A percentile compares a stretch with the other conserved stretches of the same genome.
phyloP scores from a whole-genome alignment of 2,329 filamentous ascomycete species.

The Paecilomyces sp. region DNA sequence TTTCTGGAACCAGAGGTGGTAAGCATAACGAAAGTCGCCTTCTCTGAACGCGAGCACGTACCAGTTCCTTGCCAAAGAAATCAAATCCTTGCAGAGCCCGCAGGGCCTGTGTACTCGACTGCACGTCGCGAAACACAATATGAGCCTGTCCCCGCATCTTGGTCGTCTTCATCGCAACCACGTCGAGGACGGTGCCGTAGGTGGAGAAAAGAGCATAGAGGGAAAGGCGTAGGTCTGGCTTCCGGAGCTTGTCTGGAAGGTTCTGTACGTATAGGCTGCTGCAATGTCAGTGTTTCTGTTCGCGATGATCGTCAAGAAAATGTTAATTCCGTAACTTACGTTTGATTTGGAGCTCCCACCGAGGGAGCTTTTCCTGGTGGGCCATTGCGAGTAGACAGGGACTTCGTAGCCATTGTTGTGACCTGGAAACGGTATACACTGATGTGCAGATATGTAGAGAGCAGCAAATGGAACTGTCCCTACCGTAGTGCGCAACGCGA shows the following conservation, averaged over 20 bases:
- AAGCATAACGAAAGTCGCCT: slow-evolving; percentile 3
- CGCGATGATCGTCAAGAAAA: slow-evolving; percentile 3
- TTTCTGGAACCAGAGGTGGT: slow-evolving; percentile 49
- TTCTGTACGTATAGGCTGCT: slow-evolving; percentile 80
- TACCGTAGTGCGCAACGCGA: neutral
- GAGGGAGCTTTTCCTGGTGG: slow-evolving; percentile 24
- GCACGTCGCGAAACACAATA: slow-evolving; percentile 79
- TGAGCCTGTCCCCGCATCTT: slow-evolving; percentile 97
- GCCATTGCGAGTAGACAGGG: slow-evolving; percentile 33
- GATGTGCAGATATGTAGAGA: neutral
- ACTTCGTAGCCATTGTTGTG: slow-evolving; percentile 29
- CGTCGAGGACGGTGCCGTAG: slow-evolving; percentile 85
- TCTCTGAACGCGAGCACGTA: slow-evolving; percentile 40
- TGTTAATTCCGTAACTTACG: slow-evolving; percentile 44
- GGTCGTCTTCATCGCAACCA: slow-evolving; percentile 79
- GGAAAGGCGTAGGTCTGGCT: slow-evolving; percentile 74
- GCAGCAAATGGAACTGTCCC: neutral
- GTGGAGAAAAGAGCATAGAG: slow-evolving; percentile 93
- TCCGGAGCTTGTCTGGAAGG: slow-evolving; percentile 82
- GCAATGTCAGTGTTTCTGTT: slow-evolving; percentile 12
- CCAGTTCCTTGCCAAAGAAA: slow-evolving; percentile 79
- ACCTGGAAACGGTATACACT: neutral
- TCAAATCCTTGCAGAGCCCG: slow-evolving; percentile 76
- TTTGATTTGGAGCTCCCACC: slow-evolving; percentile 66
- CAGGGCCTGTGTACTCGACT: slow-evolving; percentile 92